Evolutionary conservation across 2,329 filamentous ascomycete genomes (phyloP).

Genomic region (Penicillium digitatum): DNA sequence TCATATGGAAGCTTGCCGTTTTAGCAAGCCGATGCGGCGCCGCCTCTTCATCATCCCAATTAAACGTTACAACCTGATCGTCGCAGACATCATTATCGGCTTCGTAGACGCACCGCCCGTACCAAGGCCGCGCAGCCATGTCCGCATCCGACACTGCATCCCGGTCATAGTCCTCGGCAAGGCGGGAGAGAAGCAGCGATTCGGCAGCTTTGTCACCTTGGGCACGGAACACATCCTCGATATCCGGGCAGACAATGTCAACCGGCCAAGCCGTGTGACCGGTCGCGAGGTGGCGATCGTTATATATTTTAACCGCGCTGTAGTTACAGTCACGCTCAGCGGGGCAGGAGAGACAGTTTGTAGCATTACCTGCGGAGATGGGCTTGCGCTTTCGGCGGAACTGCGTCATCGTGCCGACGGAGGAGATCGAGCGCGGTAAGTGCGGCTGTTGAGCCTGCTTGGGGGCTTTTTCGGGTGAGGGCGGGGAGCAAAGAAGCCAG

Average conservation of each 20-base stretch:
- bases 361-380: conserved; percentile 65
- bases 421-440: conserved; percentile 70
- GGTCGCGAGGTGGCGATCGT: conserved; percentile 62
- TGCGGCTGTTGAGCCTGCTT: conserved; percentile 53
- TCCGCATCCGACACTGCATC: conserved; percentile 51
- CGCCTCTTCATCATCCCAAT: conserved; percentile 68
- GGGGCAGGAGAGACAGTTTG: conserved; percentile 81
- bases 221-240: conserved; percentile 65
- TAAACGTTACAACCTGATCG: conserved; percentile 83
- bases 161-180: conserved; percentile 55
- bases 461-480: conserved; percentile 31
- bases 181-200: conserved; percentile 46
- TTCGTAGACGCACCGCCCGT: conserved; percentile 93
- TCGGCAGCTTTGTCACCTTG: conserved; percentile 50
- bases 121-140: conserved; percentile 61
- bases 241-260: conserved; percentile 84
- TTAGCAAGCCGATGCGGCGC: conserved; percentile 61
- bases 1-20: conserved; percentile 89
- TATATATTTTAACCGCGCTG: conserved; percentile 78
- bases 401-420: conserved; percentile 70
- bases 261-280: conserved; percentile 77
- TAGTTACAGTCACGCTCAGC: conserved; percentile 74
- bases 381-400: conserved; percentile 78
- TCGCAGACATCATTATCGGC: conserved; percentile 90
- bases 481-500: conserved; percentile 80